Base-by-base conservation (phyloP, 2,329 filamentous ascomycete genomes). In the Penicillium hordei region DNA sequence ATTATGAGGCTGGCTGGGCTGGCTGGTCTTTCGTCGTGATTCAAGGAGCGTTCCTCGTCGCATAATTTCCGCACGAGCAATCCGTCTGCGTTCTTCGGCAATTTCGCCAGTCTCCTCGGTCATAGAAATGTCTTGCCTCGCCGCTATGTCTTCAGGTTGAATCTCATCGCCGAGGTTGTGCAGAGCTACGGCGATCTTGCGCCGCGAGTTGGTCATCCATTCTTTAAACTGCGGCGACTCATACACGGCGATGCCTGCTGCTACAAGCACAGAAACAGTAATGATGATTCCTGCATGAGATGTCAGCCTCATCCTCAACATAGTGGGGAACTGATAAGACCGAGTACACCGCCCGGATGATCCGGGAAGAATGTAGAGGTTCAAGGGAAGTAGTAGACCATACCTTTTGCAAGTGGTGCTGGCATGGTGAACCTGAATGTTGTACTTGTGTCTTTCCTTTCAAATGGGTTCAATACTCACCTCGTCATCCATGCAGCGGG, bases 201-300 rank as follows among this genome's bases (percentile, higher is more conserved):
- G 83, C 45, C 85, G 82, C 55, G 83, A 84, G 55, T 82, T 79
- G 56, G 85, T 79, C 52, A 88, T 74, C 85, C 85, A 88, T 79
- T 81, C 78, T 70, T 83, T 79, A 58, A 88, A 79, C 68, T 87
- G 82, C 0, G 85, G 85, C 40, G 82, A 86, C 70, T 88, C 83
- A 71, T 87, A 86, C 45, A 86, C 81, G 52, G 85, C 85, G 50
- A 87, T 80, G 13, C 84, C 82, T 19, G 86, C 84, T 59, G 85
- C 85, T 52, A 87, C 81, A 55, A 87, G 76, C 40, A 87, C 79
- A 43, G 82, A 82, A 61, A 86, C 80, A 48, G 83, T 83, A 64
- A 88, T 82, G 61, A 88, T 83, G 62, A 87, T 79, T 68, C 85
- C 85, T 87, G 52, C 38, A 58, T 55, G 55, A 68, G 48, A 67